phyloP scores from a whole-genome alignment of 441 rosid species.

The Raphanus hybrid region DNA sequence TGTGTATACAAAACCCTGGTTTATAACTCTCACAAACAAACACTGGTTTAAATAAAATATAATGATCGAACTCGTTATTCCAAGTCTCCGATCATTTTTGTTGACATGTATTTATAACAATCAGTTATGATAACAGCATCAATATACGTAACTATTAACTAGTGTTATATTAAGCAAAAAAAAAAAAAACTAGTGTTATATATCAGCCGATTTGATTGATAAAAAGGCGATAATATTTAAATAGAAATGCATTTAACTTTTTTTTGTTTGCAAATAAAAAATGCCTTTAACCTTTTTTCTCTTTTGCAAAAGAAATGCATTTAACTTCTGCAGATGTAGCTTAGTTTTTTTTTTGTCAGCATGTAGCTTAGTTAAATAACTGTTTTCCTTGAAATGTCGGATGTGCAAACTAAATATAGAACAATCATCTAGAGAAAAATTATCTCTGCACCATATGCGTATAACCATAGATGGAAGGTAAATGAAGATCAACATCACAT shows the following conservation, averaged over 20 bases:
- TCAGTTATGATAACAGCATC: background rate
- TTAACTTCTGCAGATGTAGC: slow-evolving; percentile 4
- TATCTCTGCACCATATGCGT: slow-evolving; percentile 9
- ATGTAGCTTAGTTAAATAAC: background rate
- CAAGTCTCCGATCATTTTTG: background rate
- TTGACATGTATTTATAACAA: background rate
- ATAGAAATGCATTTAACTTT: background rate
- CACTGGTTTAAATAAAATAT: background rate
- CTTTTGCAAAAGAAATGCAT: too few species aligned
- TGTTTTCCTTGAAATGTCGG: background rate
- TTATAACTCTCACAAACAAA: background rate
- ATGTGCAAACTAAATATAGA: background rate
- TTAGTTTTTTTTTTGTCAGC: background rate
- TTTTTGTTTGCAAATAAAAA: too few species aligned
- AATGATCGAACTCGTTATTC: background rate
- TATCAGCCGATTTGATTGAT: background rate
- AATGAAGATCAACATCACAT: slow-evolving; percentile 42
- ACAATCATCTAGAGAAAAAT: background rate
- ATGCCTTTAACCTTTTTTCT: too few species aligned
- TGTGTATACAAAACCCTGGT: background rate
- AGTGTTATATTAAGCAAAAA: background rate
- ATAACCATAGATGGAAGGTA: slow-evolving; percentile 33
- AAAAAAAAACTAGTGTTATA: background rate
- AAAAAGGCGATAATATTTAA: background rate
- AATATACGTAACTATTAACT: background rate